A percentile compares a stretch with the other conserved stretches of the same genome.
Evolutionary conservation across 2,329 filamentous ascomycete species (phyloP).

Genomic region (Beauveria pseudobassiana): DNA sequence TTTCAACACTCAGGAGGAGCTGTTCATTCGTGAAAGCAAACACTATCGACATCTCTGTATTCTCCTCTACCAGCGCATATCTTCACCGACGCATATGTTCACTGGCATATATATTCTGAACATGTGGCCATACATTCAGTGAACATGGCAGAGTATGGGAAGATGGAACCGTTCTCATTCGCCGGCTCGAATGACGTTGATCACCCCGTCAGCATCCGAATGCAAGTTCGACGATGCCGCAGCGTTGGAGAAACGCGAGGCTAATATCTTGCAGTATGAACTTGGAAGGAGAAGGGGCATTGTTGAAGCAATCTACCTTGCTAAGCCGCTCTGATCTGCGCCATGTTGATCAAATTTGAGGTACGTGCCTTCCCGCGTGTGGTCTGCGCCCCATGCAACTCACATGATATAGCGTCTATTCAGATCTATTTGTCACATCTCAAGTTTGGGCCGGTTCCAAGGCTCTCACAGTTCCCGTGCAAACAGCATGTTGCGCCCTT

Average conservation of each 20-base stretch:
- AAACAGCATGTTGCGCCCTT: too few relatives aligned
- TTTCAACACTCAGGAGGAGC: background rate
- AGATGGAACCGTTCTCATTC: constrained; percentile 95
- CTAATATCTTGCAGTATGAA: constrained; percentile 32
- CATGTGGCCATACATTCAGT: background rate
- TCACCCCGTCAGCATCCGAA: constrained; percentile 60
- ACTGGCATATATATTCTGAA: background rate
- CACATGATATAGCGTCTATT: constrained; percentile 52
- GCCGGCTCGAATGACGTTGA: constrained; percentile 80
- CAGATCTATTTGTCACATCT: constrained; percentile 86
- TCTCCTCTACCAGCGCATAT: background rate
- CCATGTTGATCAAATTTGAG: constrained; percentile 78
- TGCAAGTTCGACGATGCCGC: constrained; percentile 35
- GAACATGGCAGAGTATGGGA: constrained; percentile 31
- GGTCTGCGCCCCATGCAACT: constrained; percentile 9
- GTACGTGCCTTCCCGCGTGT: constrained; percentile 29
- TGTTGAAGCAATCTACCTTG: constrained; percentile 55
- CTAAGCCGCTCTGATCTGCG: constrained; percentile 72
- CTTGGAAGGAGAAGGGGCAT: constrained; percentile 37
- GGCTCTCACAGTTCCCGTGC: constrained; percentile 81
- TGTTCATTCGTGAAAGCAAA: background rate
- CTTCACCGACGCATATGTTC: background rate
- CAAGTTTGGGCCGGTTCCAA: constrained; percentile 97
- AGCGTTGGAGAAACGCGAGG: background rate
- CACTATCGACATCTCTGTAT: background rate